phyloP scores from a whole-genome alignment of 768 basidiomycete genomes.

The Hericium alpestre region DNA sequence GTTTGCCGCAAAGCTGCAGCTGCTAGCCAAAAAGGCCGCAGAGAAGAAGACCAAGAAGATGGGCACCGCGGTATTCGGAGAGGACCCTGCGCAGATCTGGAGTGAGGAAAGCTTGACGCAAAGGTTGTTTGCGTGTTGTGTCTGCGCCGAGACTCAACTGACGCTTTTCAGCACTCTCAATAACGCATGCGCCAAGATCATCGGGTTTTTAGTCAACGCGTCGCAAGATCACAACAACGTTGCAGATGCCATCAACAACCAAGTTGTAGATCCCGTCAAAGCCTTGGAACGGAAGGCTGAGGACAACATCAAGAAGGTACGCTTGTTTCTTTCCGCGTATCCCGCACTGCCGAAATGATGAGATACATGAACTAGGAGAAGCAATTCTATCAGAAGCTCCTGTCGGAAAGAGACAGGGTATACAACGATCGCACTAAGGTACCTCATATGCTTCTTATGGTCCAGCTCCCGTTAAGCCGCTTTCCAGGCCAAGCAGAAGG shows the following conservation, averaged over 20 bases:
- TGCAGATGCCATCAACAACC: constrained; percentile 47
- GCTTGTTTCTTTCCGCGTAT: not conserved
- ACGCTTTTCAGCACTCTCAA: constrained; percentile 49
- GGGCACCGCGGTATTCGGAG: constrained; percentile 47
- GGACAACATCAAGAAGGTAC: constrained; percentile 58
- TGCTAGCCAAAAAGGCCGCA: constrained; percentile 50
- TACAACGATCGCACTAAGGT: constrained; percentile 68
- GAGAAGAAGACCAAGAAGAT: constrained; percentile 63
- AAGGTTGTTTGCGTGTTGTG: constrained; percentile 31
- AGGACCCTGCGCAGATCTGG: constrained; percentile 55
- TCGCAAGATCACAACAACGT: constrained; percentile 63
- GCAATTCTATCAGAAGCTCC: constrained; percentile 58
- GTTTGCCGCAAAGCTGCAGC: constrained; percentile 63
- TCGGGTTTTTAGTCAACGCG: constrained; percentile 44
- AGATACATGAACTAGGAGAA: constrained; percentile 37
- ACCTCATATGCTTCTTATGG: constrained; percentile 6
- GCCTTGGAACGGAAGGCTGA: constrained; percentile 52
- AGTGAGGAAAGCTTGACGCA: constrained; percentile 39
- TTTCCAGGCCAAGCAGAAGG: constrained; percentile 54
- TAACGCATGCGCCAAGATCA: constrained; percentile 57
- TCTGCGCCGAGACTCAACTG: not conserved
- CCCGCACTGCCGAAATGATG: constrained; percentile 2
- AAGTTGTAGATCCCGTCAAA: constrained; percentile 56
- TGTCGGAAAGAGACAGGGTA: constrained; percentile 58
- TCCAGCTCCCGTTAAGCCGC: constrained; percentile 2